These are phyloP conservation scores for Hymenoscyphus repandus DNA, from an alignment of 2,329 filamentous ascomycete genomes.

Conservation along the genomic window DNA sequence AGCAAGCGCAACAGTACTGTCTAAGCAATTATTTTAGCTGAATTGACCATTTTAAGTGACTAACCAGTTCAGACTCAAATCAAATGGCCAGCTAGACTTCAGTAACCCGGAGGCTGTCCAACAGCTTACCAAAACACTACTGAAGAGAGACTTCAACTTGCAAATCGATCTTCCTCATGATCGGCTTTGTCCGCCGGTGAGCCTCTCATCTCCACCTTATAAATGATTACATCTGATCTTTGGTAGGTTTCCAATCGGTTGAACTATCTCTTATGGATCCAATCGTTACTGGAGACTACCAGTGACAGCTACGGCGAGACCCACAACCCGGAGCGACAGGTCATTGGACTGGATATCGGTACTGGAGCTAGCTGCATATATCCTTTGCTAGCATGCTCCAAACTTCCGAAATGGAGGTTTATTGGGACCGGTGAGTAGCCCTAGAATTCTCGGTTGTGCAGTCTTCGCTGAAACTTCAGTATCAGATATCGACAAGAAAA, in stretches of 20 bases:
- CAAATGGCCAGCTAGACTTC: constrained; percentile 68
- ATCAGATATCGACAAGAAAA: constrained; percentile 70
- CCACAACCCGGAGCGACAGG: constrained; percentile 48
- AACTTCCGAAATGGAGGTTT: constrained; percentile 67
- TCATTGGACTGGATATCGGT: constrained; percentile 77
- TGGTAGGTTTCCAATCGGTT: constrained; percentile 58
- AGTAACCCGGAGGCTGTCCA: constrained; percentile 69
- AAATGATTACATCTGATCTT: background rate
- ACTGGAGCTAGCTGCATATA: constrained; percentile 92
- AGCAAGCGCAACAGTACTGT: background rate
- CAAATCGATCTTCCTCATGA: constrained; percentile 66
- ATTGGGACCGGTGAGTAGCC: constrained; percentile 51
- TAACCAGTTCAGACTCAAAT: constrained; percentile 38
- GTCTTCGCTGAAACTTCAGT: constrained; percentile 25
- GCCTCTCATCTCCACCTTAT: background rate
- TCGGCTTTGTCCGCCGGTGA: constrained; percentile 79
- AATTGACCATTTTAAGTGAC: background rate
- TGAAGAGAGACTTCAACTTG: constrained; percentile 71
- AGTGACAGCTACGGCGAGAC: constrained; percentile 38
- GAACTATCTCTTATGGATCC: constrained; percentile 89
- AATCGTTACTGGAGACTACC: constrained; percentile 67
- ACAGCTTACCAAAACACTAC: constrained; percentile 75
- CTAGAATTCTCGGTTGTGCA: background rate
- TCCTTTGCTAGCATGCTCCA: constrained; percentile 69
- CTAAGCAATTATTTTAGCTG: background rate